These are phyloP conservation scores for Kwoniella europaea DNA, from an alignment of 768 basidiomycete genomes.

Conservation along the genomic window DNA sequence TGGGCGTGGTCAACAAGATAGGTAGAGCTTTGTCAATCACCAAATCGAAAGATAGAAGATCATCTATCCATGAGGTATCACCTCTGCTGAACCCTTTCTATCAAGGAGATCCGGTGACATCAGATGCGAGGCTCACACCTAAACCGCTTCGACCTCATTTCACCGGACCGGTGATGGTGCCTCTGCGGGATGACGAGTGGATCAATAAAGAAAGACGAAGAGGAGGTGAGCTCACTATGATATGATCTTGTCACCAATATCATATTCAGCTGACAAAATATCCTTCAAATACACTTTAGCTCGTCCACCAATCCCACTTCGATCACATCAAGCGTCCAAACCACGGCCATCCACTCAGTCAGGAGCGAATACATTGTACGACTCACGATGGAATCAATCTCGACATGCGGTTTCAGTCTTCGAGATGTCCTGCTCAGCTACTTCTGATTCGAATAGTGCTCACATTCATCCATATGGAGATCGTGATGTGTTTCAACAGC, in stretches of 20 bases:
- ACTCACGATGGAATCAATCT: background rate
- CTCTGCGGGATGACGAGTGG: background rate
- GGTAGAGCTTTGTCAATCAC: constrained; percentile 9
- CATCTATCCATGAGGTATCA: background rate
- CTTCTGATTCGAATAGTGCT: background rate
- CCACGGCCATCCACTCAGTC: background rate
- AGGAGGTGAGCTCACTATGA: background rate
- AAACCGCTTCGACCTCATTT: background rate
- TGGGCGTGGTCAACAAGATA: constrained; percentile 1
- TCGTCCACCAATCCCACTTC: constrained; percentile 1
- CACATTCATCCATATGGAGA: background rate
- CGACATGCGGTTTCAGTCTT: constrained; percentile 2
- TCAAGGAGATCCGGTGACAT: background rate
- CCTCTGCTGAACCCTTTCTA: background rate
- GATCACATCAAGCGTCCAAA: background rate
- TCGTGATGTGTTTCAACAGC: no score
- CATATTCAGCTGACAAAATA: no score
- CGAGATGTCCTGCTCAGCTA: background rate
- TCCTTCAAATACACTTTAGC: background rate
- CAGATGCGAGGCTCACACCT: background rate
- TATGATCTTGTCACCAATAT: no score
- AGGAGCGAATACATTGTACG: background rate
- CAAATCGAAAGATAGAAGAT: background rate
- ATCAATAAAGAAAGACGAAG: background rate
- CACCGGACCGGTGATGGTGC: background rate